Evolutionary conservation across 129 eudicot genomes (phyloP).

Genomic region (Heracleum sosnowskyi): DNA sequence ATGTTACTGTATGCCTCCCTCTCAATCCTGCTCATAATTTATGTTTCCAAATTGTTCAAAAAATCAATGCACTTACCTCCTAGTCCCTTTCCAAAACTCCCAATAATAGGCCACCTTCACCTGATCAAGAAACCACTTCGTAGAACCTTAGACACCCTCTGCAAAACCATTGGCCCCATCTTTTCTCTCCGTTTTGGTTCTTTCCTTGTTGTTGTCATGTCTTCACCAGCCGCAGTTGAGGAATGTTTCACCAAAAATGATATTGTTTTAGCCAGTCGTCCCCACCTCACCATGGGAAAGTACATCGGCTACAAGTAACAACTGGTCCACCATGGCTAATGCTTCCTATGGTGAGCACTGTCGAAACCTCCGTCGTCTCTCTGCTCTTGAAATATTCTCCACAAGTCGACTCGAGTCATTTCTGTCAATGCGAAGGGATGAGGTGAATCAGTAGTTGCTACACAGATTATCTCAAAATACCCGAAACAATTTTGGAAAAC

Average conservation of each 20-base stretch:
- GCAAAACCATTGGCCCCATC: constrained; percentile 20
- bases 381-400: constrained; percentile 30
- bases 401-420: constrained; percentile 28
- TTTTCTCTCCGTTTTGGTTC: constrained; percentile 27
- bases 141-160: constrained; percentile 19
- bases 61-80: constrained; percentile 23
- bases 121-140: constrained; percentile 25
- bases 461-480: background rate
- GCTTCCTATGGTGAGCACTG: constrained; percentile 39
- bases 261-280: constrained; percentile 46
- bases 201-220: constrained; percentile 22
- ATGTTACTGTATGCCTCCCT: background rate
- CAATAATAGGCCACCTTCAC: constrained; percentile 32
- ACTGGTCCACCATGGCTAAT: constrained; percentile 30
- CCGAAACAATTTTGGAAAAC: background rate
- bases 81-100: constrained; percentile 20
- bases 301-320: constrained; percentile 34
- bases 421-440: constrained; percentile 19
- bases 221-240: constrained; percentile 20
- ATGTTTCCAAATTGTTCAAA: background rate
- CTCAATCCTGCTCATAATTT: background rate
- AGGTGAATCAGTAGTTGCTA: constrained; percentile 12
- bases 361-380: constrained; percentile 42
- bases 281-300: constrained; percentile 19
- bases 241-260: constrained; percentile 53